These are phyloP conservation scores for Fimicolochytrium jonesii DNA, from an alignment of 192 early-diverging fungal species.

Conservation along the genomic window DNA sequence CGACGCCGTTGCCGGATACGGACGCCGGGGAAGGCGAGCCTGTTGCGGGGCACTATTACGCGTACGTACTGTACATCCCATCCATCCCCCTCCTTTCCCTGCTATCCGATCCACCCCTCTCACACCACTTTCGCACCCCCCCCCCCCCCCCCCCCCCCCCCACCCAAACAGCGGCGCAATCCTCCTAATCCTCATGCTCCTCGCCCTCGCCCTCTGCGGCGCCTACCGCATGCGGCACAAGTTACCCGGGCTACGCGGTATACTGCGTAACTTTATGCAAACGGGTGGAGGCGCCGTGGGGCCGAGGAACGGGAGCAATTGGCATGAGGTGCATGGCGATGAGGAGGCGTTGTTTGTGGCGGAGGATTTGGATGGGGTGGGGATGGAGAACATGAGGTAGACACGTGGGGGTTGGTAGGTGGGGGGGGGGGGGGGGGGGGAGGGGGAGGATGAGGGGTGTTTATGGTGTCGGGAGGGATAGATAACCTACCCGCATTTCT, in stretches of 20 bases:
- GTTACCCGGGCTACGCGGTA: not conserved
- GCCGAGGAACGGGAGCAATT: slow-evolving; percentile 1
- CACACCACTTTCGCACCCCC: too few relatives aligned
- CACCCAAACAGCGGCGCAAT: slow-evolving; percentile 13
- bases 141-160: too few relatives aligned
- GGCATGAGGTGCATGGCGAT: slow-evolving; percentile 24
- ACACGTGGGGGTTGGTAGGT: too few relatives aligned
- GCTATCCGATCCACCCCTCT: too few relatives aligned
- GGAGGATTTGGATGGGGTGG: slow-evolving; percentile 26
- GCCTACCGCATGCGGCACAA: slow-evolving; percentile 8
- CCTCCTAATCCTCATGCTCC: slow-evolving; percentile 12
- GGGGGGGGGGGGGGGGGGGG: too few relatives aligned
- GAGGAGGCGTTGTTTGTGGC: slow-evolving; percentile 25
- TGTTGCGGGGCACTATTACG: slow-evolving; percentile 30
- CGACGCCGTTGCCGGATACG: too few relatives aligned
- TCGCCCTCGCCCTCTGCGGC: not conserved
- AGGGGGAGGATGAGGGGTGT: too few relatives aligned
- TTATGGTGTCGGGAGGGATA: too few relatives aligned
- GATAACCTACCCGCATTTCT: too few relatives aligned
- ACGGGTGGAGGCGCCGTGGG: not conserved
- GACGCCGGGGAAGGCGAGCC: too few relatives aligned
- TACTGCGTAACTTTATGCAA: not conserved
- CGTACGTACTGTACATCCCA: not conserved
- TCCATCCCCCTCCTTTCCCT: too few relatives aligned
- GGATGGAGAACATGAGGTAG: slow-evolving; percentile 9